Conservation (phyloP, 179 eudicot genomes). For the Gypsophila paniculata region DNA sequence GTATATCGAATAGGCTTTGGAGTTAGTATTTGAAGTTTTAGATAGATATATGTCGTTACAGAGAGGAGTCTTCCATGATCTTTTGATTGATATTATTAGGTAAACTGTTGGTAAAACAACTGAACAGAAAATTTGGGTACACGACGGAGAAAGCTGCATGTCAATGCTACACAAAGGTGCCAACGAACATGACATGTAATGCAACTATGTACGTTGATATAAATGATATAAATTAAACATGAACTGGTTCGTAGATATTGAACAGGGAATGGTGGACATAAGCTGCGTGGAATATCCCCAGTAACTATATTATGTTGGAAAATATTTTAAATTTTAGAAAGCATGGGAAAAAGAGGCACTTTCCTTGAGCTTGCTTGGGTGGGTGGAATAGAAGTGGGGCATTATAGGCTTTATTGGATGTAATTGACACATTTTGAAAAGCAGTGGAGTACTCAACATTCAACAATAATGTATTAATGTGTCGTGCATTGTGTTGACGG, state of each 20-base stretch:
- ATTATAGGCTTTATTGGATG: not conserved
- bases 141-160: not conserved
- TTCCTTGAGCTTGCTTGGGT: slow-evolving; percentile 6
- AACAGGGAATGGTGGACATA: not conserved
- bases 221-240: not conserved
- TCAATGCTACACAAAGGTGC: not conserved
- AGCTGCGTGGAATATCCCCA: not conserved
- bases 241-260: not conserved
- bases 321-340: not conserved
- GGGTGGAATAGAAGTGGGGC: slow-evolving; percentile 21
- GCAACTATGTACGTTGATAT: no score
- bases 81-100: not conserved
- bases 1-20: no score
- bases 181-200: not conserved
- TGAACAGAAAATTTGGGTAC: not conserved
- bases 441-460: not conserved
- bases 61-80: not conserved
- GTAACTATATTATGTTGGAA: not conserved
- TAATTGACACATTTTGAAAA: slow-evolving; percentile 10
- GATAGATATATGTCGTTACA: no score
- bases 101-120: not conserved
- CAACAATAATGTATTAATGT: no score
- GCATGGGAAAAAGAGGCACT: slow-evolving; percentile 8
- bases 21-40: not conserved
- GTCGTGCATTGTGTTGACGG: not conserved